These are phyloP conservation scores for Citrus unshiu DNA, from an alignment of 345 rosid genomes.

Conservation along the genomic window DNA sequence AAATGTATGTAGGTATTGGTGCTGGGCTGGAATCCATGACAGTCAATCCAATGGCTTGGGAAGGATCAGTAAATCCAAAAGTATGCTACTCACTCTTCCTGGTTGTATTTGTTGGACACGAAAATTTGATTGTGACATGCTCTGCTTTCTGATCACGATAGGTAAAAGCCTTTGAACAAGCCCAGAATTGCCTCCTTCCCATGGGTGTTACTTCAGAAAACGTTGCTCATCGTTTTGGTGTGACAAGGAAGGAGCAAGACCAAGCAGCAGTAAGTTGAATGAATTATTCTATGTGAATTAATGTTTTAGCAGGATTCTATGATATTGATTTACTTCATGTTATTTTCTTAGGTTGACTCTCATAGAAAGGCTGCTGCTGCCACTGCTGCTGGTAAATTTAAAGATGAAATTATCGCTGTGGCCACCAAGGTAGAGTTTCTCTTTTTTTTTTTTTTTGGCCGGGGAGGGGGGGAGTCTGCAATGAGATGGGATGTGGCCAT, in stretches of 20 bases:
- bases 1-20: constrained; percentile 63
- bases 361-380: constrained; percentile 96
- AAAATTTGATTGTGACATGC: background rate
- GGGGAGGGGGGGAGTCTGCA: background rate
- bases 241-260: constrained; percentile 92
- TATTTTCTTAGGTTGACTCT: constrained; percentile 68
- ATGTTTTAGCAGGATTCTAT: background rate
- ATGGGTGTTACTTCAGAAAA: constrained; percentile 98
- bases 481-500: background rate
- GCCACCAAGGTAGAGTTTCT: constrained; percentile 60
- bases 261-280: constrained; percentile 82
- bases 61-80: constrained; percentile 77
- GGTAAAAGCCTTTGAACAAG: constrained; percentile 72
- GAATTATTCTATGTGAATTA: background rate
- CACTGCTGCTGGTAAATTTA: constrained; percentile 76
- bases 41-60: constrained; percentile 75
- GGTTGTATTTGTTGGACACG: background rate
- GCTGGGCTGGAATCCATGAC: constrained; percentile 99
- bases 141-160: constrained; percentile 24
- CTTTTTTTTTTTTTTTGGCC: background rate
- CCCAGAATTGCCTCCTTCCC: constrained; percentile 87
- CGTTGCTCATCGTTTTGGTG: constrained; percentile 82
- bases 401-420: constrained; percentile 90
- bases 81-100: constrained; percentile 28
- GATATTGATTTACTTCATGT: background rate